These are phyloP conservation scores for Magnolia officinalis DNA, from an alignment of 164 flowering plant species.

Conservation along the genomic window DNA sequence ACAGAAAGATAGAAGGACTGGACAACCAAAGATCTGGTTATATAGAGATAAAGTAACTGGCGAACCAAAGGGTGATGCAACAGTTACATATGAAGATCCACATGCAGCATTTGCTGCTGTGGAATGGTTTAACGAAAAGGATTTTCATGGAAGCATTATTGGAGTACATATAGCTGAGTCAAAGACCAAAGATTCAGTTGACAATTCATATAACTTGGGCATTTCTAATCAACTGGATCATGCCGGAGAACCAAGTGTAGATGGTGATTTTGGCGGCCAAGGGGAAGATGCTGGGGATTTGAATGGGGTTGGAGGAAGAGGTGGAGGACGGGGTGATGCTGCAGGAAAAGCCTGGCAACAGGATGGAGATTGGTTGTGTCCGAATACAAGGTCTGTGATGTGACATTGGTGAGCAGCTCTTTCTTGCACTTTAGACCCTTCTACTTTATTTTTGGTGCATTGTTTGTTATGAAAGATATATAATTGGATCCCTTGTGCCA, in stretches of 20 bases:
- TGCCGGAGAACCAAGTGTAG: slow-evolving; percentile 34
- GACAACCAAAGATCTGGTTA: slow-evolving; percentile 88
- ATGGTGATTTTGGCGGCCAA: slow-evolving; percentile 29
- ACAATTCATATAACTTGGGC: slow-evolving; percentile 27
- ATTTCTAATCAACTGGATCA: slow-evolving; percentile 8
- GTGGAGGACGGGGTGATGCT: slow-evolving; percentile 74
- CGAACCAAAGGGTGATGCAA: slow-evolving; percentile 99
- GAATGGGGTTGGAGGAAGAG: slow-evolving; percentile 64
- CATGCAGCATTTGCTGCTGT: slow-evolving; percentile 97
- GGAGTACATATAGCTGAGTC: slow-evolving; percentile 89
- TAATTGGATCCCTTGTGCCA: slow-evolving; percentile 15
- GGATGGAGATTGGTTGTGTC: slow-evolving; percentile 97
- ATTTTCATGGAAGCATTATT: slow-evolving; percentile 83
- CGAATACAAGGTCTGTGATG: slow-evolving; percentile 99
- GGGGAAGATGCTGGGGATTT: slow-evolving; percentile 47
- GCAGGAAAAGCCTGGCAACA: slow-evolving; percentile 90
- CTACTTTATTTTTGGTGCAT: background rate
- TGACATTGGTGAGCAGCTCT: slow-evolving; percentile 99
- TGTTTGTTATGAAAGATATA: background rate
- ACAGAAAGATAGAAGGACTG: slow-evolving; percentile 94
- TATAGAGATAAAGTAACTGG: slow-evolving; percentile 78
- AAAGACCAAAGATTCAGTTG: slow-evolving; percentile 55
- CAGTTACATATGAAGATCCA: slow-evolving; percentile 97
- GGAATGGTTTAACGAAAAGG: slow-evolving; percentile 97
- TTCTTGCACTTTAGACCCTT: slow-evolving; percentile 36